These are phyloP conservation scores for Furcasterigmium furcatum DNA, from an alignment of 2,329 filamentous ascomycete genomes.

Conservation along the genomic window DNA sequence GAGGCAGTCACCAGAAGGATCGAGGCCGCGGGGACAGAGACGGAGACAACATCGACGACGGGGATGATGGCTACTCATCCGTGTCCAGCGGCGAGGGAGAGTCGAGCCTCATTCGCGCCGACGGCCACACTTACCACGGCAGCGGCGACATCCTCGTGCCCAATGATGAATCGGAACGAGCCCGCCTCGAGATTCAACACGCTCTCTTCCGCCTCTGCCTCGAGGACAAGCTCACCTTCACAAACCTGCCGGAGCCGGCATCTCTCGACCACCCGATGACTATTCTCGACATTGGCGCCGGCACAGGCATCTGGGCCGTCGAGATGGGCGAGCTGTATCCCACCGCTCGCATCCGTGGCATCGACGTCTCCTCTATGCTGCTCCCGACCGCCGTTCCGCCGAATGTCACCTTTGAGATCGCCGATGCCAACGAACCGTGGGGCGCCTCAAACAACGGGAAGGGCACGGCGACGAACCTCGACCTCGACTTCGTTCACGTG, in stretches of 20 bases:
- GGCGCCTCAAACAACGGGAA: constrained; percentile 11
- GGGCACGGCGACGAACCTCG: not conserved
- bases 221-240: constrained; percentile 23
- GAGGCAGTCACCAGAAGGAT: not conserved
- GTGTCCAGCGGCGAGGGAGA: constrained; percentile 24
- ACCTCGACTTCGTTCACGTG: constrained; percentile 38
- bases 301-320: constrained; percentile 38
- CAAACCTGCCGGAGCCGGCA: constrained; percentile 21
- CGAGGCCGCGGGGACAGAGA: constrained; percentile 3
- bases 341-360: constrained; percentile 32
- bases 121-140: constrained; percentile 31
- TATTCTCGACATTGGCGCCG: constrained; percentile 39
- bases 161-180: constrained; percentile 28
- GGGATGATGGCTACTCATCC: constrained; percentile 23
- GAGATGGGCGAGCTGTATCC: constrained; percentile 38
- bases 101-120: constrained; percentile 26
- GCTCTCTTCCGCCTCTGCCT: constrained; percentile 29
- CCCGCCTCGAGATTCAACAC: constrained; percentile 26
- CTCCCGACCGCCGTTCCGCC: constrained; percentile 44
- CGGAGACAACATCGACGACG: constrained; percentile 19
- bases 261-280: constrained; percentile 10
- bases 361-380: constrained; percentile 38
- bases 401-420: constrained; percentile 57
- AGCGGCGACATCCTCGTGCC: constrained; percentile 27
- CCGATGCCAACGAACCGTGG: constrained; percentile 51